These are phyloP conservation scores for Urochloa ruziziensis DNA, from an alignment of 176 grass and related monocot genomes.

Conservation along the genomic window DNA sequence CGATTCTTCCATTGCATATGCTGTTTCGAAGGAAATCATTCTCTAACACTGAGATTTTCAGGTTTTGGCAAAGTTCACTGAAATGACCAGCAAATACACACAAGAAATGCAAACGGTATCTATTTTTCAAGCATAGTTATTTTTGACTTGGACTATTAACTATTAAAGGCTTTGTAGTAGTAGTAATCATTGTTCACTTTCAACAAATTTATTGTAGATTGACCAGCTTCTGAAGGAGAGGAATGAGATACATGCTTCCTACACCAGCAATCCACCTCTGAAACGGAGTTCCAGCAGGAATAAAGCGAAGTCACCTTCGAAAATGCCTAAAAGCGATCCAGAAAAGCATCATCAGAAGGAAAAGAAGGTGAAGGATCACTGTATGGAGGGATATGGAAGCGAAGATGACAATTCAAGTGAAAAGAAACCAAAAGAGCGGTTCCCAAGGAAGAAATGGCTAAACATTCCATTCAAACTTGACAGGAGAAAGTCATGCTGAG, in stretches of 20 bases:
- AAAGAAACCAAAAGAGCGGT: conserved; percentile 57
- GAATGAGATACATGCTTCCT: conserved; percentile 79
- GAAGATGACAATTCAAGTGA: conserved; percentile 45
- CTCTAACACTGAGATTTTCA: conserved; percentile 23
- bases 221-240: conserved; percentile 84
- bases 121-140: conserved; percentile 1
- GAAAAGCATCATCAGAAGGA: conserved; percentile 46
- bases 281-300: conserved; percentile 72
- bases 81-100: conserved; percentile 94
- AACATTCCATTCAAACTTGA: conserved; percentile 93
- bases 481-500: conserved; percentile 85
- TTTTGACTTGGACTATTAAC: background rate
- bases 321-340: conserved; percentile 41
- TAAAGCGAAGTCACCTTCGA: conserved; percentile 58
- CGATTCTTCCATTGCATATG: background rate
- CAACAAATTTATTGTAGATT: conserved; percentile 47
- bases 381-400: conserved; percentile 31
- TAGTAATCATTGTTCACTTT: conserved; percentile 15
- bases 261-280: conserved; percentile 64
- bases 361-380: conserved; percentile 62
- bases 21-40: background rate
- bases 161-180: background rate
- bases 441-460: conserved; percentile 80
- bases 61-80: conserved; percentile 88
- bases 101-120: conserved; percentile 93